These are phyloP conservation scores for Nakazawaea molendinolei DNA, from an alignment of 805 yeast genomes.

Conservation along the genomic window DNA sequence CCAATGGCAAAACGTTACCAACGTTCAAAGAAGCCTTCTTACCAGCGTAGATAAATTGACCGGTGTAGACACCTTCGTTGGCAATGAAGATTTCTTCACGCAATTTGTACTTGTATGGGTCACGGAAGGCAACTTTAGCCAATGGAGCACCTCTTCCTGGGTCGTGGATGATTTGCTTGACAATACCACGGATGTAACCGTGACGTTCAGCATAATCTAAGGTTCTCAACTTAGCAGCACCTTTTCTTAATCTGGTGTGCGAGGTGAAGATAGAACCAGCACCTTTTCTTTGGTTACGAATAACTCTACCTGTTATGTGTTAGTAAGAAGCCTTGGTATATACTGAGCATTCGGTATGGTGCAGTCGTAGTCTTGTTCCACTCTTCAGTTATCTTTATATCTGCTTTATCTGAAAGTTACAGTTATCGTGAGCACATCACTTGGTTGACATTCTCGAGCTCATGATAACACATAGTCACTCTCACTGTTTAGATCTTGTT, in stretches of 20 bases:
- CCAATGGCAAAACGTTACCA: constrained; percentile 96
- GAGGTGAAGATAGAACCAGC: constrained; percentile 99
- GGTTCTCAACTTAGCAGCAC: constrained; percentile 99
- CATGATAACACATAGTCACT: too few relatives aligned
- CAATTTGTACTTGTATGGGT: constrained; percentile 97
- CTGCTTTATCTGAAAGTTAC: too few relatives aligned
- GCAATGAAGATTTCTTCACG: constrained; percentile 99
- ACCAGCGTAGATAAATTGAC: constrained; percentile 99
- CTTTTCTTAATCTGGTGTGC: constrained; percentile 99
- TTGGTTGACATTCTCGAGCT: too few relatives aligned
- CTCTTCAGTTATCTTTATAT: too few relatives aligned
- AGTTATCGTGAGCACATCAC: too few relatives aligned
- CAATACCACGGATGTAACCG: constrained; percentile 99
- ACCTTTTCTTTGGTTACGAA: constrained; percentile 99
- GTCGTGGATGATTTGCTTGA: constrained; percentile 97
- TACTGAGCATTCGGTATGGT: too few relatives aligned
- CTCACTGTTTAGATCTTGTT: too few relatives aligned
- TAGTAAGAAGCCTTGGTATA: too few relatives aligned
- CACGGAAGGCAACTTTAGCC: constrained; percentile 98
- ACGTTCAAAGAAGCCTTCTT: constrained; percentile 94
- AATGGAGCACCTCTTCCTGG: constrained; percentile 99
- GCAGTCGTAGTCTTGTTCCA: too few relatives aligned
- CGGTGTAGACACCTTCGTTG: constrained; percentile 99
- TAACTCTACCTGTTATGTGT: constrained; percentile 99
- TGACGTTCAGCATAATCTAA: constrained; percentile 99